Evolutionary conservation across 1,139 yeast genomes (phyloP), one percentile per base, ranked within the genome.

Genomic region (Lipomyces yarrowii): DNA sequence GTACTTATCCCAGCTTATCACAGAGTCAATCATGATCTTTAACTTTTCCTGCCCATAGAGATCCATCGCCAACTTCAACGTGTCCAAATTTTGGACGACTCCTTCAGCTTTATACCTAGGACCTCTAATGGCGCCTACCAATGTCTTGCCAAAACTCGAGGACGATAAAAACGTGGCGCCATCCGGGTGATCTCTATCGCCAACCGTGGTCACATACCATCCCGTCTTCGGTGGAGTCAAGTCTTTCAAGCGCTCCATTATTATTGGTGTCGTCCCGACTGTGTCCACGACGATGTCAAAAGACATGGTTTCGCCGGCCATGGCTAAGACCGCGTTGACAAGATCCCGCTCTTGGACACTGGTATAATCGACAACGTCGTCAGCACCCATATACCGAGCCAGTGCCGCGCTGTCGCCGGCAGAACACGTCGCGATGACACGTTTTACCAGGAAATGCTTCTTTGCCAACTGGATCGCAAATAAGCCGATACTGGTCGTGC

Each of bases 401-500:
- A 80, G 72, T 3, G 77, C 81, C 10, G 77, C 77, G 21, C 87
- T 79, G 1, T 73, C 68, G 23, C 48, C 48, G 0, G 79, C 68
- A 7, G 85, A 82, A 70, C 86, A 82, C 2, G 83, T 78, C 26
- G 82, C 80, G 11, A 78, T 82, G 37, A 82, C 79, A 1, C 75
- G 75, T 15, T 74, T 73, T 21, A 77, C 68, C 70, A 67, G 52
- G 69, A 80, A 83, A 65, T 79, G 75, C 21, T 79, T 74, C 70
- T 84, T 86, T 30, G 87, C 83, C 30, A 89, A 73, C 74, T 88
- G 91, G 37, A 86, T 80, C 2, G 84, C 82, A 77, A 80, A 83
- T 67, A 86, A 76, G 1, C 94, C 96, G 5, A 89, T 89, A n/a
- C 88, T 80, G 0, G 96, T 85, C 3, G 90, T 86, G 15, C 89